Base-by-base conservation (phyloP, 2,329 filamentous ascomycete genomes). In the Fonsecaea pedrosoi region DNA sequence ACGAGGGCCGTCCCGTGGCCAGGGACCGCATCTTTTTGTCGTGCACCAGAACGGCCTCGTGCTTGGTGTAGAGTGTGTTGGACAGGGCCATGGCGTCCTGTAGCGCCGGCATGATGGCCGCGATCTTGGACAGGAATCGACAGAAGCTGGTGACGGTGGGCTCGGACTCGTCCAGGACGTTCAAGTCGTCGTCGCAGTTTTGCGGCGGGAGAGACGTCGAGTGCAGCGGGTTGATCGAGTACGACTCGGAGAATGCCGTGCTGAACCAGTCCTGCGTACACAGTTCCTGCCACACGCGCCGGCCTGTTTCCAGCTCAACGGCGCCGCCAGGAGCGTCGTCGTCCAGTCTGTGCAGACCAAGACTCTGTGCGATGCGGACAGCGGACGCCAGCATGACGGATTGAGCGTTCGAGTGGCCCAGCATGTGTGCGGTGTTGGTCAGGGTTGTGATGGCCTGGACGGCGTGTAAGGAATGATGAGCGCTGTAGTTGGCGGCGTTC, bases 381-480 rank as follows among this genome's bases (percentile, higher is more conserved):
- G 79, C 82, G 0, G 81, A 77, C 4, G 79, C 80, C 10, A 83
- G 75, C 38, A 82, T 75, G 0, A 83, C 80, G 3, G 78, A 79
- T 66, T 82, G 82, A 38, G 79, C 79, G 67, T 83, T 84, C 1
- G 81, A 82, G 40, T 79, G 80, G 2, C 83, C 83, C 1, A 84
- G 76, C 32, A 83, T 75, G 72, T 85, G 83, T 12, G 82, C 82
- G 7, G 80, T 80, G 1, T 81, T 80, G 13, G 82, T 83, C 40
- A 82, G 73, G 1, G 79, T 81, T 10, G 81, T 74, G 34, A 85
- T 82, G 3, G 82, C 78, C 69, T 84, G 81, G 3, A 83, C 76
- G 0, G 79, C 75, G 38, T 80, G 76, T 2, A 82, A 74, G 9
- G 77, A 79, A 64, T 81, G 78, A 56, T 75, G 72, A n/a, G 78